These are phyloP conservation scores for Escallonia rubra DNA, from an alignment of 129 eudicot species.

Conservation along the genomic window DNA sequence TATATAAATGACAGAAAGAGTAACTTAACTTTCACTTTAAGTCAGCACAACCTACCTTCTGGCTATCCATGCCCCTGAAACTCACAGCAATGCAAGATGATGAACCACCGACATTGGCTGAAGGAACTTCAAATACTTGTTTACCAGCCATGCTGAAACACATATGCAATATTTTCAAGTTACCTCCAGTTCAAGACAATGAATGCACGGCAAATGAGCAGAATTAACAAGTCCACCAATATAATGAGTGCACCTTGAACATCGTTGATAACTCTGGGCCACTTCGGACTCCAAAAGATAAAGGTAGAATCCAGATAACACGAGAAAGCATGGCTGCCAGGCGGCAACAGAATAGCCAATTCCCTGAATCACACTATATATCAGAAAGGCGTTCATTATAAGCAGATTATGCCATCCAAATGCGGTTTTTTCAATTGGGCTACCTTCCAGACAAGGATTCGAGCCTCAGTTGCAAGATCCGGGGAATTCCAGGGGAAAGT, in stretches of 20 bases:
- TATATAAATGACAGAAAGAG: not conserved
- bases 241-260: conserved; percentile 50
- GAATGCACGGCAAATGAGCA: not conserved
- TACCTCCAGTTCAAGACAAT: too few relatives aligned
- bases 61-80: conserved; percentile 78
- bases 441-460: conserved; percentile 95
- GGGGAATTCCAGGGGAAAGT: conserved; percentile 84
- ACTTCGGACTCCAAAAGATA: conserved; percentile 69
- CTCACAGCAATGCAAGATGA: conserved; percentile 67
- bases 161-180: not conserved
- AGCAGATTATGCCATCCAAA: conserved; percentile 8
- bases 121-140: conserved; percentile 87
- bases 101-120: conserved; percentile 85
- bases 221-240: not conserved
- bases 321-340: conserved; percentile 84
- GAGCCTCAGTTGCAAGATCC: conserved; percentile 75
- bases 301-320: conserved; percentile 71
- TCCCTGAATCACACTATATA: conserved; percentile 50
- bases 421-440: not conserved
- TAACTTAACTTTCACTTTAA: conserved; percentile 2
- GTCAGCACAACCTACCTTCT: conserved; percentile 52
- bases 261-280: conserved; percentile 71
- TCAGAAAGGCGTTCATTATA: not conserved
- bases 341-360: conserved; percentile 95
- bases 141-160: conserved; percentile 92